These are phyloP conservation scores for Solanum hybrid DNA, from an alignment of 305 asterid species.

Conservation along the genomic window DNA sequence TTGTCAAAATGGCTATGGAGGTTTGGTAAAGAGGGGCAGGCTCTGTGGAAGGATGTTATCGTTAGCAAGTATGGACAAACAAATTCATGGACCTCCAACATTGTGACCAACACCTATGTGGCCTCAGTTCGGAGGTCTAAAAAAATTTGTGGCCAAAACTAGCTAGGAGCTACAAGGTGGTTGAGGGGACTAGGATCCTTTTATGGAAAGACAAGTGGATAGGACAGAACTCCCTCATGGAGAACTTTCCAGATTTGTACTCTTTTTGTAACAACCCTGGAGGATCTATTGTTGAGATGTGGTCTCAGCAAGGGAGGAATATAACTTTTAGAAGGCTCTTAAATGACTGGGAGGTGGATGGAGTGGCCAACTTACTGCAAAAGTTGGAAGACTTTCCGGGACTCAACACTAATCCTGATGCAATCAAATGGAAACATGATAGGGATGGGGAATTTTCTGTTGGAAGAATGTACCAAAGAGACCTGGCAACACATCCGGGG, in stretches of 20 bases:
- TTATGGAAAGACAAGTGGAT: neutral
- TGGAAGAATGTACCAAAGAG: neutral
- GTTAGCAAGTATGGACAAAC: neutral
- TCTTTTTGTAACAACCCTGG: neutral
- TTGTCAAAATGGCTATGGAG: neutral
- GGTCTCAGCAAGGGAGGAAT: neutral
- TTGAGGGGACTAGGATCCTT: neutral
- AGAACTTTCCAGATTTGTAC: neutral
- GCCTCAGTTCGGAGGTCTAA: neutral
- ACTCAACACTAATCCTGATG: neutral
- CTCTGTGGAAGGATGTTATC: neutral
- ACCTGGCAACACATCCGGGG: neutral
- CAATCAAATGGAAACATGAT: neutral
- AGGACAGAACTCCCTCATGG: neutral
- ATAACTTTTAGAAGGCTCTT: neutral
- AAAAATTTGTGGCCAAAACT: neutral
- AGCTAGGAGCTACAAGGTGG: neutral
- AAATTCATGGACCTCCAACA: neutral
- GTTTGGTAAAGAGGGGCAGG: neutral
- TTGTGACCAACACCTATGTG: neutral
- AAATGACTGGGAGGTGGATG: neutral
- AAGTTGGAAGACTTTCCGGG: neutral
- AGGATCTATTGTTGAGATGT: neutral
- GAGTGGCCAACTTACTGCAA: neutral
- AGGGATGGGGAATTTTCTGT: neutral